These are phyloP conservation scores for Knoxdaviesia capensis DNA, from an alignment of 2,329 filamentous ascomycete genomes.

Conservation along the genomic window DNA sequence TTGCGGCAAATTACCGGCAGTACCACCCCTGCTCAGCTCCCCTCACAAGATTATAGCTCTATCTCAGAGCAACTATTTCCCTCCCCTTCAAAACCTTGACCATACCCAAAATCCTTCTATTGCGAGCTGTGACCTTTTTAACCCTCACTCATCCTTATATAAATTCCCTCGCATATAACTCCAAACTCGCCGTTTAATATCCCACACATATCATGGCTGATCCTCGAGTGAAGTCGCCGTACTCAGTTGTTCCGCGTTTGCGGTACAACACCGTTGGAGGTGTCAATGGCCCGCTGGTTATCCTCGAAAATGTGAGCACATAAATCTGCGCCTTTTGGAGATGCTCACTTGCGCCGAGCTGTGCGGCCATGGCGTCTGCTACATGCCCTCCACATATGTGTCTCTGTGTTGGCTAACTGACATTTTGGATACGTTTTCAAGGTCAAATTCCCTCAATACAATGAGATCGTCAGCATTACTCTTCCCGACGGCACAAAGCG, in stretches of 20 bases:
- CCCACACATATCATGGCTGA: conserved; percentile 23
- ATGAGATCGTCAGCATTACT: conserved; percentile 93
- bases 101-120: background rate
- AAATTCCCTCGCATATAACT: background rate
- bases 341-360: too few species aligned
- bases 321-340: too few species aligned
- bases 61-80: background rate
- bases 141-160: background rate
- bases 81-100: background rate
- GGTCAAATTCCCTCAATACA: conserved; percentile 96
- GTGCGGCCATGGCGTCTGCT: too few species aligned
- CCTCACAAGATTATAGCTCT: too few species aligned
- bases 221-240: conserved; percentile 37
- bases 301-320: conserved; percentile 66
- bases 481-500: conserved; percentile 87
- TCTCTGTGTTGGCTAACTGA: conserved; percentile 7
- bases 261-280: conserved; percentile 97
- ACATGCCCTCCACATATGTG: background rate
- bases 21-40: too few species aligned
- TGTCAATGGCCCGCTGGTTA: conserved; percentile 93
- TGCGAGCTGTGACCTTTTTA: background rate
- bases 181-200: background rate
- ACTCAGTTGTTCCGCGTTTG: conserved; percentile 41
- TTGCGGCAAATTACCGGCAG: too few species aligned
- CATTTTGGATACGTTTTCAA: conserved; percentile 15